Conservation (phyloP, 805 yeast genomes). For the Candida qinlingensis region DNA sequence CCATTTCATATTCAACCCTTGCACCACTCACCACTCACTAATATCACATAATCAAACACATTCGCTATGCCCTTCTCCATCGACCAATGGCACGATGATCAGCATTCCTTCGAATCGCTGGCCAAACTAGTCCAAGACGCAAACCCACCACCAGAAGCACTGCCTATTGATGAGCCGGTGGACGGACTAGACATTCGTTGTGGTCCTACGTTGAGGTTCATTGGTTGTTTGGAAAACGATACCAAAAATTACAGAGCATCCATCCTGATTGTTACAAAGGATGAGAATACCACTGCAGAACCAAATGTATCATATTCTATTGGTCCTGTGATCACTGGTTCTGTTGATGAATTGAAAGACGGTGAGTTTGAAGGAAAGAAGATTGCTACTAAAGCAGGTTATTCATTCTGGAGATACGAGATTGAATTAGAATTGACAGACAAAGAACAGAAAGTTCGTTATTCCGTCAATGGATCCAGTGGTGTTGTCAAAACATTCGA, state of each 20-base stretch:
- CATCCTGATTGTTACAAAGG: conserved; percentile 53
- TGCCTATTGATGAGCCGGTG: conserved; percentile 11
- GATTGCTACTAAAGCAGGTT: conserved; percentile 41
- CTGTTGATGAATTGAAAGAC: conserved; percentile 7
- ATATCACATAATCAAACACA: too few relatives aligned
- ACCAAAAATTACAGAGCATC: conserved; percentile 58
- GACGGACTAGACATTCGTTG: conserved; percentile 43
- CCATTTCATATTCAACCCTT: too few relatives aligned
- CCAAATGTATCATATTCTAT: conserved; percentile 21
- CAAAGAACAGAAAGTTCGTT: conserved; percentile 58
- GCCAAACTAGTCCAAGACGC: conserved; percentile 1
- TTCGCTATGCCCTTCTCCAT: too few relatives aligned
- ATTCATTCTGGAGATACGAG: conserved; percentile 61
- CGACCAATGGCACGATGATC: not conserved
- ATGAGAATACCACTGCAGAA: conserved; percentile 30
- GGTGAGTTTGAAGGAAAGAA: conserved; percentile 45
- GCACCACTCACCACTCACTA: too few relatives aligned
- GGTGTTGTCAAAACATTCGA: conserved; percentile 37
- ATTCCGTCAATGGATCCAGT: conserved; percentile 43
- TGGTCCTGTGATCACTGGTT: conserved; percentile 26
- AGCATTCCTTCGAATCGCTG: not conserved
- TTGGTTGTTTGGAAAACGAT: conserved; percentile 54
- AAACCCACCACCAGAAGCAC: conserved; percentile 8
- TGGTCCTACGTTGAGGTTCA: conserved; percentile 75
- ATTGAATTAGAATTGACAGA: conserved; percentile 42